These are phyloP conservation scores for rapeseed (Brassica napus) DNA, from an alignment of 345 rosid species.

Conservation along the genomic window DNA sequence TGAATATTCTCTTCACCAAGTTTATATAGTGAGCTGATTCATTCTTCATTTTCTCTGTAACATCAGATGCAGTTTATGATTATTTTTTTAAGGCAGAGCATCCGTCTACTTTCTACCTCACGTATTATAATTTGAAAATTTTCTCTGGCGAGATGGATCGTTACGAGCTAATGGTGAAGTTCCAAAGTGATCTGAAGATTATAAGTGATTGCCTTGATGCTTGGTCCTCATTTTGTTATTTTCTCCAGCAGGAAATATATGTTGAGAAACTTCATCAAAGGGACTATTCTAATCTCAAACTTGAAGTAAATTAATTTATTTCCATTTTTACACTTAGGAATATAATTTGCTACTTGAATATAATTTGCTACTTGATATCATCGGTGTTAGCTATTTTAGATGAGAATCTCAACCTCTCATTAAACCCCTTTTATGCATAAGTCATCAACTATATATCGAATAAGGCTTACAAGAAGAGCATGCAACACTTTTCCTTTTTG, in stretches of 20 bases:
- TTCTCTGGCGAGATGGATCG: conserved; percentile 86
- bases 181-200: conserved; percentile 71
- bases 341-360: not conserved
- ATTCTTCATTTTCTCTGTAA: not conserved
- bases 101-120: conserved; percentile 88
- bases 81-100: conserved; percentile 97
- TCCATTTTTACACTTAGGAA: not conserved
- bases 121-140: conserved; percentile 63
- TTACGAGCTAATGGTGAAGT: conserved; percentile 78
- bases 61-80: conserved; percentile 82
- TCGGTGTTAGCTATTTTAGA: not conserved
- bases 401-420: not conserved
- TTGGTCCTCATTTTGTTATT: conserved; percentile 28
- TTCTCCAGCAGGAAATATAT: conserved; percentile 67
- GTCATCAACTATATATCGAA: not conserved
- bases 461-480: not conserved
- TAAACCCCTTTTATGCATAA: not conserved
- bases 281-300: conserved; percentile 70
- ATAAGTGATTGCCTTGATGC: conserved; percentile 93
- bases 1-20: not conserved
- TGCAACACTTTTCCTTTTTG: not conserved
- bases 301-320: not conserved
- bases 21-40: not conserved
- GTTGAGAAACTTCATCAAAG: conserved; percentile 85
- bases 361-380: not conserved